Evolutionary conservation across 202 grass and related monocot genomes (phyloP).

Genomic region (Elaeis oleifera): DNA sequence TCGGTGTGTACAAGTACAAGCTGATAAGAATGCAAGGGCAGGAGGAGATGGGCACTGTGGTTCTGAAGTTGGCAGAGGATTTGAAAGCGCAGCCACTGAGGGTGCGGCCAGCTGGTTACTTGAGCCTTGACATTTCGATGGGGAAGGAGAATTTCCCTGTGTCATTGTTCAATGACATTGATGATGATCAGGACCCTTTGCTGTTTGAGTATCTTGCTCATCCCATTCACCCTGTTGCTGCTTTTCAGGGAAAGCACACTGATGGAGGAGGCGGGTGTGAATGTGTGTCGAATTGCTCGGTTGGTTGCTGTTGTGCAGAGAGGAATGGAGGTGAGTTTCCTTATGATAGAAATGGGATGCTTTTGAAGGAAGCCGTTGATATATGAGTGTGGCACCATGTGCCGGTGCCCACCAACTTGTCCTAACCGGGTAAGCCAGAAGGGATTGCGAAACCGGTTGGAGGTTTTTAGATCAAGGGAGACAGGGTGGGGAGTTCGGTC

Average conservation of each 20-base stretch:
- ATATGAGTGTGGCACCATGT: conserved; percentile 77
- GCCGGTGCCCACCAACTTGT: conserved; percentile 67
- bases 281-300: conserved; percentile 52
- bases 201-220: conserved; percentile 67
- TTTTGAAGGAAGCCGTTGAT: conserved; percentile 76
- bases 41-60: conserved; percentile 78
- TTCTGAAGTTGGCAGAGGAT: conserved; percentile 59
- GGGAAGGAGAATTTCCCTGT: conserved; percentile 67
- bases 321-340: conserved; percentile 77
- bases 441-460: conserved; percentile 58
- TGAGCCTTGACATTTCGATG: conserved; percentile 80
- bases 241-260: conserved; percentile 60
- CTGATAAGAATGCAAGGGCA: conserved; percentile 80
- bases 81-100: conserved; percentile 52
- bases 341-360: conserved; percentile 51
- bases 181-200: conserved; percentile 71
- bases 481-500: conserved; percentile 95
- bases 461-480: conserved; percentile 86
- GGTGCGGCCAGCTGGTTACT: conserved; percentile 59
- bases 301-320: conserved; percentile 65
- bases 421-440: conserved; percentile 90
- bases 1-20: conserved; percentile 87
- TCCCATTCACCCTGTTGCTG: conserved; percentile 72
- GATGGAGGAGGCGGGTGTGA: conserved; percentile 60
- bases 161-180: conserved; percentile 71